These are phyloP conservation scores for Plasmodium fragile DNA, from an alignment of 169 alveolate species.

Conservation along the genomic window DNA sequence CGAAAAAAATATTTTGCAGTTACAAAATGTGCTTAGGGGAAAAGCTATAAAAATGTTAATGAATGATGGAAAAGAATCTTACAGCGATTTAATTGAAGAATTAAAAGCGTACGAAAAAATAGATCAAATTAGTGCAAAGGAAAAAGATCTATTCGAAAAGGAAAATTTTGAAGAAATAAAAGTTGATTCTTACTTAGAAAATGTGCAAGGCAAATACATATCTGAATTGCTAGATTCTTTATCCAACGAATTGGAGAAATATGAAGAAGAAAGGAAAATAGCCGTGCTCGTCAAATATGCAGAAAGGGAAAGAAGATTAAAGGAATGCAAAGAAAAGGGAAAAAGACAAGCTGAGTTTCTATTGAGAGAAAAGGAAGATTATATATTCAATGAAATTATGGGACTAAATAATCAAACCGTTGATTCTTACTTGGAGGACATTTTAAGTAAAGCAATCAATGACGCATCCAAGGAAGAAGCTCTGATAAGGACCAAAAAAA, in stretches of 20 bases:
- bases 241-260: slow-evolving; percentile 74
- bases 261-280: slow-evolving; percentile 77
- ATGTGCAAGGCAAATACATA: slow-evolving; percentile 67
- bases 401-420: slow-evolving; percentile 74
- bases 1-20: slow-evolving; percentile 56
- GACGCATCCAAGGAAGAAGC: slow-evolving; percentile 75
- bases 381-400: slow-evolving; percentile 75
- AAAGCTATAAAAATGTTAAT: slow-evolving; percentile 68
- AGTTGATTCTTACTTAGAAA: slow-evolving; percentile 75
- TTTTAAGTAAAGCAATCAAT: slow-evolving; percentile 61
- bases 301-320: slow-evolving; percentile 70
- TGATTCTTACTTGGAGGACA: slow-evolving; percentile 74
- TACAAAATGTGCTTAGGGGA: slow-evolving; percentile 72
- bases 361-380: slow-evolving; percentile 77
- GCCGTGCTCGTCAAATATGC: slow-evolving; percentile 75
- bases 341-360: slow-evolving; percentile 76
- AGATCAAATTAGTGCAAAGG: slow-evolving; percentile 48
- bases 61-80: slow-evolving; percentile 72
- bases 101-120: slow-evolving; percentile 72
- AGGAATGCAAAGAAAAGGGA: slow-evolving; percentile 77
- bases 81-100: slow-evolving; percentile 72
- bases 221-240: slow-evolving; percentile 60
- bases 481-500: slow-evolving; percentile 58
- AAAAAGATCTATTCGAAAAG: slow-evolving; percentile 44
- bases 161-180: slow-evolving; percentile 59